Evolutionary conservation across 768 basidiomycete species (phyloP), one percentile per base, ranked within the genome.

Genomic region (Tylopilus sp.): DNA sequence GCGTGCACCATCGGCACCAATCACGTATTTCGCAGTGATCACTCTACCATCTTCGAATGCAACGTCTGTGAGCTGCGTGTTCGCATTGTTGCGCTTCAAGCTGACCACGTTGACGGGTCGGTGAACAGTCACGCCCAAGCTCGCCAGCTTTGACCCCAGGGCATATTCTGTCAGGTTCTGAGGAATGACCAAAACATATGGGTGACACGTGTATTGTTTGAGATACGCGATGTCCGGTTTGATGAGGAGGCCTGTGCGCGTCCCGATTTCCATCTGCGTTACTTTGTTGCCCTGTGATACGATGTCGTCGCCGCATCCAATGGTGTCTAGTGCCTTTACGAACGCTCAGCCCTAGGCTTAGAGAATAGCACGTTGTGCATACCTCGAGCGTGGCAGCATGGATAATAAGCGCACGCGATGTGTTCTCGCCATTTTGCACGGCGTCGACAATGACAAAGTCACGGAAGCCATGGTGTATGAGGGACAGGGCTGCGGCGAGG

Each of bases 321-420:
- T 68, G 31, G 60, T 65, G 41, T 80, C 75, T 6, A 82, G 63
- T n/a, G 35, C 35, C 25, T 46, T 31, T 22, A 10, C 17, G 18
- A n/a, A 22, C 2, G n/a, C 10, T 43, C 23, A 36, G 31, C 17
- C 40, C 11, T 15, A 12, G 31, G 31, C 15, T 7, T 31, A 4
- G 31, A 25, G 13, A 3, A 3, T 8, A 21, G 23, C 1, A 2
- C 3, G 6, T 23, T 18, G 6, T 6, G 1, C 30, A 8, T 41
- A 78, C 79, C 70, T 81, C 80, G 18, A 82, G 66, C 3, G 80
- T 81, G 28, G 78, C 76, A n/a, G 80, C 75, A 55, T 82, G 80
- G 25, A 81, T 59, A 1, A 72, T 67, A 6, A 76, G 55, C 0
- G 81, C 79, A 9, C 80, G 75, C 12, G 80, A 78, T 5, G 72